phyloP scores from a whole-genome alignment of 257 asterid genomes.

The Solanum tacnaense region DNA sequence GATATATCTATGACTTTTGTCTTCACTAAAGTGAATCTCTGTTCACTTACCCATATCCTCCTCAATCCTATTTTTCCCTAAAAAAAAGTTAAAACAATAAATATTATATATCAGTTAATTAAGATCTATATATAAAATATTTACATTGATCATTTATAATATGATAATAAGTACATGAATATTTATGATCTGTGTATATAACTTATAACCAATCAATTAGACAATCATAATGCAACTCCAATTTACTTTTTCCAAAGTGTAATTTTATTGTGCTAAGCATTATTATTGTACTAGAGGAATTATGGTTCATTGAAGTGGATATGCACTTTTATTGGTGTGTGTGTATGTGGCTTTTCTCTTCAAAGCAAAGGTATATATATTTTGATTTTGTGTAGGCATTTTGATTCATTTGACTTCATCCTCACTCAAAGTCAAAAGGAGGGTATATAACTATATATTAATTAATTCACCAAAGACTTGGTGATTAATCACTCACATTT shows the following conservation, averaged over 20 bases:
- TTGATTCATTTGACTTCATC: slow-evolving; percentile 32
- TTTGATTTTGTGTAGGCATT: slow-evolving; percentile 2
- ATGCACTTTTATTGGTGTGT: slow-evolving; percentile 1
- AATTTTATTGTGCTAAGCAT: not conserved
- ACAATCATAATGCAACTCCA: not conserved
- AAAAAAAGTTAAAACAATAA: not conserved
- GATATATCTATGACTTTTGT: not conserved
- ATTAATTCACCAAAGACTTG: not conserved
- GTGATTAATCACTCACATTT: slow-evolving; percentile 2
- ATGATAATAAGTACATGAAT: not conserved
- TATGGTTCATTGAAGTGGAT: slow-evolving; percentile 3
- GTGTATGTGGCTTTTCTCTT: slow-evolving; percentile 24
- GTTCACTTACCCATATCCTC: not conserved
- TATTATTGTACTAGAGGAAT: not conserved
- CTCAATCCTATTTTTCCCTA: not conserved
- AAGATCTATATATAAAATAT: not conserved
- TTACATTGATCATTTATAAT: not conserved
- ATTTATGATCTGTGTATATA: not conserved
- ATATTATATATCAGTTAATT: not conserved
- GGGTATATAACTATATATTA: not conserved
- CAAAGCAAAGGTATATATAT: slow-evolving; percentile 40
- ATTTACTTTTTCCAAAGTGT: not conserved
- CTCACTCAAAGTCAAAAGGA: slow-evolving; percentile 44
- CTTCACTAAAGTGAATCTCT: not conserved
- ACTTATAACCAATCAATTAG: not conserved